Evolutionary conservation across 805 yeast genomes (phyloP).

Genomic region (Metschnikowia bowlesiae): DNA sequence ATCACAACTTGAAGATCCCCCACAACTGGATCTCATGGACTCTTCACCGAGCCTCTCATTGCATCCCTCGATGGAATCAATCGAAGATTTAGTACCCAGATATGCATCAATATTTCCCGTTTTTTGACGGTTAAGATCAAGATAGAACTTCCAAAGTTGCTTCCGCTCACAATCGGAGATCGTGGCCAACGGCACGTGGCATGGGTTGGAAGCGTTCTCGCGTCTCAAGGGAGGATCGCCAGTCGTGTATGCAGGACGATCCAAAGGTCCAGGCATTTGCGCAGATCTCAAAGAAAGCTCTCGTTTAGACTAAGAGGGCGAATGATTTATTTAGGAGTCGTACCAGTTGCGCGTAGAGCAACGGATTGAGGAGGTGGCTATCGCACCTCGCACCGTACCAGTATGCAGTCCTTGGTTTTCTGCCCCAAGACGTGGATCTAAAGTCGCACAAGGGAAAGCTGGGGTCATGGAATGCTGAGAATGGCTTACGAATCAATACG

Average conservation of each 20-base stretch:
- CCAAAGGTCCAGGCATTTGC: too few species aligned
- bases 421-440: too few species aligned
- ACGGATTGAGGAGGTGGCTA: too few species aligned
- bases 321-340: too few species aligned
- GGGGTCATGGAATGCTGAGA: too few species aligned
- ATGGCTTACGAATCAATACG: not conserved
- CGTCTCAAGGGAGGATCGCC: not conserved
- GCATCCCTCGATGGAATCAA: not conserved
- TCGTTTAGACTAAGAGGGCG: not conserved
- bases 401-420: too few species aligned
- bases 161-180: not conserved
- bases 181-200: not conserved
- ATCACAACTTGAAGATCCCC: too few species aligned
- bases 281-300: too few species aligned
- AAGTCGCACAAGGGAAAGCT: too few species aligned
- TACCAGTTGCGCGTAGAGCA: too few species aligned
- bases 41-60: not conserved
- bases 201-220: not conserved
- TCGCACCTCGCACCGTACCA: too few species aligned
- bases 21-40: not conserved
- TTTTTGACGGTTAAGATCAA: not conserved
- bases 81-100: not conserved
- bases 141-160: not conserved
- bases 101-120: not conserved
- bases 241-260: too few species aligned